These are phyloP conservation scores for Russula sp. DNA, from an alignment of 768 basidiomycete species.

Conservation along the genomic window DNA sequence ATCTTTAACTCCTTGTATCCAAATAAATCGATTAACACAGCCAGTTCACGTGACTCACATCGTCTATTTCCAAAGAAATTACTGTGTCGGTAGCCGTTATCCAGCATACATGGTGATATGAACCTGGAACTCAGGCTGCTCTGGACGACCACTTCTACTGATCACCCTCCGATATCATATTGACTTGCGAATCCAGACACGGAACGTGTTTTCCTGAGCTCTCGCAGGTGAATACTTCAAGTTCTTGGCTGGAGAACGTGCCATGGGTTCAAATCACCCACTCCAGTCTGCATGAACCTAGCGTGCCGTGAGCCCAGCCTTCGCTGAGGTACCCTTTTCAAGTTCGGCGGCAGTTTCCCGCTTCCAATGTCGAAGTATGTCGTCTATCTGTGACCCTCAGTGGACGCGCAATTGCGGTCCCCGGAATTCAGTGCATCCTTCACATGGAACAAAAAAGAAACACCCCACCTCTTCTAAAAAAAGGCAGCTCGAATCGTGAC, in stretches of 20 bases:
- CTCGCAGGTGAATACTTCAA: neutral
- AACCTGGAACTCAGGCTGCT: too few relatives aligned
- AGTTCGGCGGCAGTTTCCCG: neutral
- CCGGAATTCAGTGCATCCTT: neutral
- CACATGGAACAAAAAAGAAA: neutral
- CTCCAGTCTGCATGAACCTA: neutral
- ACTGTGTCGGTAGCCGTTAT: too few relatives aligned
- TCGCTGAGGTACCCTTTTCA: neutral
- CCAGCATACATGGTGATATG: too few relatives aligned
- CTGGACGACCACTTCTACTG: neutral
- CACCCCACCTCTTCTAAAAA: neutral
- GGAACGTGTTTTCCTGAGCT: neutral
- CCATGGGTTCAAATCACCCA: neutral
- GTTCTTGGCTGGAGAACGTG: neutral
- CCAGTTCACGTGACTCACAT: too few relatives aligned
- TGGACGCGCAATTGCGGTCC: neutral
- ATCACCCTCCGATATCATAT: neutral
- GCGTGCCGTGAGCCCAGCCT: neutral
- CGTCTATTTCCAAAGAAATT: too few relatives aligned
- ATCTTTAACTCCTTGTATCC: neutral
- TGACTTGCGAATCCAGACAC: neutral
- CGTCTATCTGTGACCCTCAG: neutral
- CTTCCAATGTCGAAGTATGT: neutral
- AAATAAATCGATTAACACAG: neutral
- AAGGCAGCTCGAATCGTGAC: neutral